Conservation (phyloP, 106 monocot genomes). For the Ottelia alismoides region DNA sequence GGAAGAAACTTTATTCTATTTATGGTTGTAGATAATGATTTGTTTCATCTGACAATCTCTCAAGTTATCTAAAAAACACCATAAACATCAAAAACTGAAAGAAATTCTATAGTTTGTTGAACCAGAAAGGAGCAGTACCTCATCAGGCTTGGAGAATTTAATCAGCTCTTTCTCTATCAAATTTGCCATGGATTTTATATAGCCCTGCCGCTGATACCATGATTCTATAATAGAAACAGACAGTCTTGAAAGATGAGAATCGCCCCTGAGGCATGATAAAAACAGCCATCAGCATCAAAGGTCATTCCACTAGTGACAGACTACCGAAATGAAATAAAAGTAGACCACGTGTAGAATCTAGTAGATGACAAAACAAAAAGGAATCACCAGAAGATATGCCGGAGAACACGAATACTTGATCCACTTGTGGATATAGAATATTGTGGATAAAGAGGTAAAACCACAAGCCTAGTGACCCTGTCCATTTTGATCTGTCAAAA, state of each 20-base stretch:
- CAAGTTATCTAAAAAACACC: too few species aligned
- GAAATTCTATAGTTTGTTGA: too few species aligned
- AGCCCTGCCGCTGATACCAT: constrained; percentile 83
- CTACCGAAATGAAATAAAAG: too few species aligned
- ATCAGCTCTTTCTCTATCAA: constrained; percentile 61
- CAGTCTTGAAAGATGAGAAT: constrained; percentile 42
- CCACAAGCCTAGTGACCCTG: constrained; percentile 61
- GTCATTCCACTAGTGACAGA: too few species aligned
- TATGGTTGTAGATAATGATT: too few species aligned
- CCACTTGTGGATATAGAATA: constrained; percentile 92
- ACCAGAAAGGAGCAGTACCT: too few species aligned
- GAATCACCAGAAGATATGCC: constrained; percentile 47
- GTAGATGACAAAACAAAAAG: too few species aligned
- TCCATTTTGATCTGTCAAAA: constrained; percentile 80
- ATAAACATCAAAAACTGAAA: too few species aligned
- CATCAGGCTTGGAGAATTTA: constrained; percentile 43
- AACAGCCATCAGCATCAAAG: too few species aligned
- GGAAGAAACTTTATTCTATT: too few species aligned
- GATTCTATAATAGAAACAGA: constrained; percentile 80
- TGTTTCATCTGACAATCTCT: too few species aligned
- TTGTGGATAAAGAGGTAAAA: constrained; percentile 92
- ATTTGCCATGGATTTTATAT: constrained; percentile 71
- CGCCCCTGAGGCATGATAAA: constrained; percentile 54
- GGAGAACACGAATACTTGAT: constrained; percentile 67
- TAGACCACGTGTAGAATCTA: too few species aligned